Evolutionary conservation across 768 basidiomycete species (phyloP).

Genomic region (Auricularia auricula-judae): DNA sequence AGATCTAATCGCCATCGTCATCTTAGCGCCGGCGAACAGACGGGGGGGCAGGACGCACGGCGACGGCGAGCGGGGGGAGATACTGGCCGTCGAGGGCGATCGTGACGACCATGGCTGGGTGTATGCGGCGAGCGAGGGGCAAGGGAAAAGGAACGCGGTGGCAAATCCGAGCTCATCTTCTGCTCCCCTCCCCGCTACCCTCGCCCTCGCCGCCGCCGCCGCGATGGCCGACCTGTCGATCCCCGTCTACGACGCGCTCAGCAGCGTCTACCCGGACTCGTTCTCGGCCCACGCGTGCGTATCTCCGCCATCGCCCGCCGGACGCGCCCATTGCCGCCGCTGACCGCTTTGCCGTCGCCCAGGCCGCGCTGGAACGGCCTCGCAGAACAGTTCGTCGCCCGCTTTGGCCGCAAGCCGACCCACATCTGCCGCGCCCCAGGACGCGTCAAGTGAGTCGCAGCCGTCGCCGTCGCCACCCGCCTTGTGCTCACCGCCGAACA

Average conservation of each 20-base stretch:
- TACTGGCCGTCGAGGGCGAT: neutral
- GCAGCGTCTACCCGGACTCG: constrained; percentile 42
- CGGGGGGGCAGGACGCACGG: neutral
- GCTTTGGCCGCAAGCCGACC: constrained; percentile 55
- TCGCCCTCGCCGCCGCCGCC: neutral
- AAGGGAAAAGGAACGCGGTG: neutral
- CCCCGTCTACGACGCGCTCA: constrained; percentile 49
- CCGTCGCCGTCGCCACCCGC: neutral
- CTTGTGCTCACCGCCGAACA: constrained; percentile 6
- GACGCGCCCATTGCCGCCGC: neutral
- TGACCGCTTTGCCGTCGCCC: neutral
- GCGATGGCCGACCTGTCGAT: constrained; percentile 30
- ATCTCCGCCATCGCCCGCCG: neutral
- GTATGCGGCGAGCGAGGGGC: neutral
- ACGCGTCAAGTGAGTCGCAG: constrained; percentile 53
- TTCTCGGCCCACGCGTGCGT: constrained; percentile 41
- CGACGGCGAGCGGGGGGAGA: neutral
- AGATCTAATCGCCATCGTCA: constrained; percentile 29
- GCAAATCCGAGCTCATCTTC: neutral
- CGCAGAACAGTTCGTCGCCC: constrained; percentile 44
- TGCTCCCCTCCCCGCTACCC: neutral
- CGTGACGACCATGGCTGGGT: neutral
- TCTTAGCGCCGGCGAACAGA: neutral
- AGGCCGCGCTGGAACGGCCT: constrained; percentile 52
- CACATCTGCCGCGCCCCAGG: constrained; percentile 73